Conservation (phyloP, 129 eudicot genomes). For the Ambrosia trifida region DNA sequence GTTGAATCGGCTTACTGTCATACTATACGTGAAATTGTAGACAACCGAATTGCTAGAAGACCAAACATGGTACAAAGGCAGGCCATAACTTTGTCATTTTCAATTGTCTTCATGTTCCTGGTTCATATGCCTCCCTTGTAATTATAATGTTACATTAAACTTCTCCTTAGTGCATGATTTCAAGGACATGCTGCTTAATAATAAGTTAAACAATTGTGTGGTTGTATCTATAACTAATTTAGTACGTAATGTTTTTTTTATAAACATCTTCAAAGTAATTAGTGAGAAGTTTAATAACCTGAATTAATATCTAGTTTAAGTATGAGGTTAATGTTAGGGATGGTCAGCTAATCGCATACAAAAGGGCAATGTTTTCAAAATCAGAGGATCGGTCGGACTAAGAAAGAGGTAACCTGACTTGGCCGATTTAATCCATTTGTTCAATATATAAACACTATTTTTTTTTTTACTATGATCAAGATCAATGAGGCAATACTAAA, state of each 20-base stretch:
- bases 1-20: not conserved
- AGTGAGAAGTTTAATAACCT: too few species aligned
- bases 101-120: constrained; percentile 8
- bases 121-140: constrained; percentile 4
- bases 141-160: not conserved
- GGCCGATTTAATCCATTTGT: too few species aligned
- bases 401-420: too few species aligned
- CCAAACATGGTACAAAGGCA: constrained; percentile 22
- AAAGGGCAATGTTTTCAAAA: too few species aligned
- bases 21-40: not conserved
- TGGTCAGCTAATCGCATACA: too few species aligned
- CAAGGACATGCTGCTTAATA: not conserved
- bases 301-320: too few species aligned
- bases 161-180: not conserved
- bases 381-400: too few species aligned
- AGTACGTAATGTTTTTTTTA: not conserved
- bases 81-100: constrained; percentile 31
- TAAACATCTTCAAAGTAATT: too few species aligned
- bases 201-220: not conserved
- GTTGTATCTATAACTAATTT: not conserved
- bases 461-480: not conserved
- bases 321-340: too few species aligned
- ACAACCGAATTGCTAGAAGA: constrained; percentile 25
- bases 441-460: not conserved
- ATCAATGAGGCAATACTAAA: not conserved